Evolutionary conservation across 768 basidiomycete genomes (phyloP), one percentile per base, ranked within the genome.

Genomic region (Hysterangium stoloniferum): DNA sequence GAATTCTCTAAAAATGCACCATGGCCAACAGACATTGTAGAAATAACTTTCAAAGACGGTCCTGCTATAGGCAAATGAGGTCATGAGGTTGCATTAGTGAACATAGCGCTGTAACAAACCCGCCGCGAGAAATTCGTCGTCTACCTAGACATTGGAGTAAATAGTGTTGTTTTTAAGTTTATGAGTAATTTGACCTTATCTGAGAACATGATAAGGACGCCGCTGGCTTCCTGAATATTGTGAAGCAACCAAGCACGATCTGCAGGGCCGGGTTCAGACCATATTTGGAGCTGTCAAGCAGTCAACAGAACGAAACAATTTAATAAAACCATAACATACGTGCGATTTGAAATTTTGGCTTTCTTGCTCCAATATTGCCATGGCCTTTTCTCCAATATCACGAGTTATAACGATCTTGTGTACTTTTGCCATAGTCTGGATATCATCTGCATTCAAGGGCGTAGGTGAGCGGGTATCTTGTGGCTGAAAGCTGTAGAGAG

Each of bases 21-120:
- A 60, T 84, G 87, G 40, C 90, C 91, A 17, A 93, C 90, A 15
- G 89, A 91, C 81, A 95, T 87, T 0, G 94, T 96, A 1, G 93
- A 95, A 2, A 96, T 77, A n/a, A 88, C 82, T 37, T 77, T 78
- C 7, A 99, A 72, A 43, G 64, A 71, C 0, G 84, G 70, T 3
- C 92, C 91, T 55, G 90, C 90, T 84, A 57, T 2, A 12, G n/a
- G 4, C 37, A 25, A 13, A 38, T 41, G 25, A 9, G 35, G 51
- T n/a, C 27, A 29, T 4, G 20, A 57, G 13, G 48, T 48, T 38
- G n/a, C 20, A 20, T 17, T 17, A 1, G 11, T 52, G 24, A 47
- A 24, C n/a, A n/a, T n/a, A n/a, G n/a, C n/a, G n/a, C n/a, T n/a
- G n/a, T 48, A 28, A 55, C 55, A 48, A 19, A 71, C 76, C 76